A percentile compares a stretch with the other conserved stretches of the same genome.
phyloP scores from a whole-genome alignment of 768 basidiomycete genomes.

The Xerocomus spinulosus region DNA sequence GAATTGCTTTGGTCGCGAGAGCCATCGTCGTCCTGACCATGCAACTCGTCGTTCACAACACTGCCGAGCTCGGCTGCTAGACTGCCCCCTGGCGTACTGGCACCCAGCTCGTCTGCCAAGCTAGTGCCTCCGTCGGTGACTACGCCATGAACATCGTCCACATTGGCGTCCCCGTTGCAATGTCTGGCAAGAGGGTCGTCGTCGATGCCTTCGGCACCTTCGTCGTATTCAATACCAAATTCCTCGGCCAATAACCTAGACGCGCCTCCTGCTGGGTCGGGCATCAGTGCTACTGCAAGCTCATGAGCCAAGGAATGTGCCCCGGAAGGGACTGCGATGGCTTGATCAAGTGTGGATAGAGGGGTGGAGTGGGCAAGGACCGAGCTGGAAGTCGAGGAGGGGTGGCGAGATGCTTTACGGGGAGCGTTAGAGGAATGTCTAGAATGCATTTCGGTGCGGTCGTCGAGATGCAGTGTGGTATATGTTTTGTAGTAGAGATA shows the following conservation, averaged over 20 bases:
- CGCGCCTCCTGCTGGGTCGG: conserved; percentile 67
- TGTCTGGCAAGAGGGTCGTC: conserved; percentile 23
- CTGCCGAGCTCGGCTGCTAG: conserved; percentile 24
- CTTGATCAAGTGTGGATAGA: conserved; percentile 31
- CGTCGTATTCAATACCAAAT: conserved; percentile 86
- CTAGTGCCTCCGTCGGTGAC: conserved; percentile 29
- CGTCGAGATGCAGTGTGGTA: conserved; percentile 6
- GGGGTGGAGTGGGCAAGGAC: conserved; percentile 23
- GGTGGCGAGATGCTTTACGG: conserved; percentile 29
- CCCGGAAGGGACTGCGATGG: conserved; percentile 27
- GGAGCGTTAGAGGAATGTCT: conserved; percentile 26
- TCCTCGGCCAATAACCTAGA: conserved; percentile 81
- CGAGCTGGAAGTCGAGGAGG: conserved; percentile 19
- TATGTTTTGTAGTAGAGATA: conserved; percentile 10
- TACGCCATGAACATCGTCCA: conserved; percentile 30
- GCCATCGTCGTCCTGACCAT: conserved; percentile 8
- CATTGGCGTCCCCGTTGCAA: conserved; percentile 24
- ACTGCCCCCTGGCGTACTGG: conserved; percentile 12
- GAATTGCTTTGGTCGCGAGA: conserved; percentile 9
- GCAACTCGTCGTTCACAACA: conserved; percentile 17
- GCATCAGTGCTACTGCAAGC: conserved; percentile 82
- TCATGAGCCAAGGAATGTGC: conserved; percentile 79
- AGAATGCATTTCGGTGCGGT: conserved; percentile 19
- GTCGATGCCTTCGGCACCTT: conserved; percentile 78
- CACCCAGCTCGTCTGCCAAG: conserved; percentile 42